Evolutionary conservation across 208 protist species (phyloP), one percentile per base, ranked within the genome.

Genomic region (Wallacemonas sp.): DNA sequence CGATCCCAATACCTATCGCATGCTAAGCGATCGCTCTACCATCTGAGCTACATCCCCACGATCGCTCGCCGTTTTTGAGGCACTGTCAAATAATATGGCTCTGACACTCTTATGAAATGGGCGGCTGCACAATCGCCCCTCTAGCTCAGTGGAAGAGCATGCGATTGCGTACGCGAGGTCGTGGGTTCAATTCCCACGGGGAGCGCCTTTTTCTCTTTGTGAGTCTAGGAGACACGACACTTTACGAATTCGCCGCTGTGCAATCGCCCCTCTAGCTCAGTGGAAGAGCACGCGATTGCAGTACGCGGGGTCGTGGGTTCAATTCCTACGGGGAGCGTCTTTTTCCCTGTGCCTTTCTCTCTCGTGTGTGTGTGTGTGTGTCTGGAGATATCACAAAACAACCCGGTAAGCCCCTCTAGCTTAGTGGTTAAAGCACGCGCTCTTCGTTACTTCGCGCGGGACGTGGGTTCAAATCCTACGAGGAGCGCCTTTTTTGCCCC

Each of bases 21-120:
- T 94, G 88, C 88, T 94, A 94, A 94, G 88, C 88, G 88, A 78
- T 84, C 85, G 88, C 88, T 94, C 88, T 94, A 94, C 88, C 88
- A 94, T 94, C 83, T 91, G 85, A 91, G 85, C 88, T 94, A 94
- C 88, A 94, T 88, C 82, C 88, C 88, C 88, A 64, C 0, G 39
- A 2, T 26, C 12, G 29, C 9, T 23, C 16, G 0, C 3, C 47
- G 6, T 8, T 33, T 55, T 55, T 55, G 1, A 16, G 8, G 4
- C 41, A 47, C 17, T 21, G 19, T 23, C 17, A 23, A n/a, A n/a
- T n/a, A n/a, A n/a, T n/a, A n/a, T n/a, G n/a, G n/a, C n/a, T n/a
- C n/a, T n/a, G n/a, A n/a, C n/a, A n/a, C n/a, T n/a, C n/a, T n/a
- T n/a, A n/a, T n/a, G n/a, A n/a, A n/a, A n/a, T n/a, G n/a, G n/a